Evolutionary conservation across 169 alveolate genomes (phyloP).

Genomic region (Toxoplasma gondii): DNA sequence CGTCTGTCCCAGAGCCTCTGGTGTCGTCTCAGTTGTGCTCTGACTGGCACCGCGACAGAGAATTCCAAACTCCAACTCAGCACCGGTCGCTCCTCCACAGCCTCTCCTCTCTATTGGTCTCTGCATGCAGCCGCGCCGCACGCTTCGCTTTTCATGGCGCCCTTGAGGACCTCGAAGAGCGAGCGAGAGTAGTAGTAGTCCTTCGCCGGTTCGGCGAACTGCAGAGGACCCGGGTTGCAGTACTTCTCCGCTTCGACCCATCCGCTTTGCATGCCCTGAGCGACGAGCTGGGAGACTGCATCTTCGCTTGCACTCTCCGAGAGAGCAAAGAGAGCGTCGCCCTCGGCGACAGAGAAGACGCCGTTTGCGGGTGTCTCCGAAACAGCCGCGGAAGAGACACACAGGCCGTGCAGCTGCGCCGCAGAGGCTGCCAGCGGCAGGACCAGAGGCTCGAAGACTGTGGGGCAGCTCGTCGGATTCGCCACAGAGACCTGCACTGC

Average conservation of each 20-base stretch:
- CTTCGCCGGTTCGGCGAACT: background rate
- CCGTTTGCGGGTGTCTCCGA: background rate
- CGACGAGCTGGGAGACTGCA: background rate
- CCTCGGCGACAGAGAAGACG: background rate
- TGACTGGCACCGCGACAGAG: too few relatives aligned
- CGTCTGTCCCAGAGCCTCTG: too few relatives aligned
- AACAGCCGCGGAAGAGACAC: background rate
- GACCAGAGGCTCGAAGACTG: background rate
- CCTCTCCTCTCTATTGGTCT: background rate
- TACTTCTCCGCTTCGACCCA: conserved; percentile 23
- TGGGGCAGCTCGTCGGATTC: conserved; percentile 18
- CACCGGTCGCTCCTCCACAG: too few relatives aligned
- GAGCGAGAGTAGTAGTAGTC: conserved; percentile 10
- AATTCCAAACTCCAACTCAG: too few relatives aligned
- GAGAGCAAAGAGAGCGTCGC: conserved; percentile 1
- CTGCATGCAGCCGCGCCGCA: conserved; percentile 2
- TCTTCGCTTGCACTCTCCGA: background rate
- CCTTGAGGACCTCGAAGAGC: conserved; percentile 13
- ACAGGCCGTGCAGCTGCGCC: conserved; percentile 15
- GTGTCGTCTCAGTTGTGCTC: too few relatives aligned
- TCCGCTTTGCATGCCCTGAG: conserved; percentile 18
- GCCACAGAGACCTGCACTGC: conserved; percentile 7
- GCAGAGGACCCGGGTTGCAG: conserved; percentile 47
- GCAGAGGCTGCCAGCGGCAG: background rate
- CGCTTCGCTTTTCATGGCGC: background rate